phyloP scores from a whole-genome alignment of 768 basidiomycete species.

The Butyriboletus loyo region DNA sequence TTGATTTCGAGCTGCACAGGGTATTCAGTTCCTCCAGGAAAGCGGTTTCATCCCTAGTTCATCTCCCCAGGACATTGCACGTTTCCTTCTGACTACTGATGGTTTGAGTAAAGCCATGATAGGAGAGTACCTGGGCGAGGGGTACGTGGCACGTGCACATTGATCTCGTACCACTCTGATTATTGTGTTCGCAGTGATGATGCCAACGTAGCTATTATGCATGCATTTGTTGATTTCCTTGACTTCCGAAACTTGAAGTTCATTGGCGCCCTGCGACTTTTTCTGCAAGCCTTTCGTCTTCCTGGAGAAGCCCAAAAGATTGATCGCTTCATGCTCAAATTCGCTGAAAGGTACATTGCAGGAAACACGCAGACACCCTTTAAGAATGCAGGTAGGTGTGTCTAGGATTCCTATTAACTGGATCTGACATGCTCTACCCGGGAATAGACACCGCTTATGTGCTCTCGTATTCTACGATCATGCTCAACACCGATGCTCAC shows the following conservation, averaged over 20 bases:
- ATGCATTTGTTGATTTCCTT: conserved; percentile 91
- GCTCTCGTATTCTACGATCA: conserved; percentile 89
- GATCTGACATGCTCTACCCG: conserved; percentile 6
- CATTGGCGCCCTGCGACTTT: conserved; percentile 84
- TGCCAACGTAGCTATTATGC: conserved; percentile 90
- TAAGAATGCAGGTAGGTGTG: conserved; percentile 82
- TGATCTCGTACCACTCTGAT: conserved; percentile 2
- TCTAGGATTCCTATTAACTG: neutral
- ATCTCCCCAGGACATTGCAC: conserved; percentile 74
- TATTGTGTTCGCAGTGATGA: conserved; percentile 59
- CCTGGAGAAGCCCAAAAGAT: conserved; percentile 99
- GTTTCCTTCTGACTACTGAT: conserved; percentile 83
- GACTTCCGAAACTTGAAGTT: conserved; percentile 82
- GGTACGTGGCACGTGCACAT: conserved; percentile 47
- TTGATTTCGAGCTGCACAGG: conserved; percentile 44
- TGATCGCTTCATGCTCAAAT: conserved; percentile 98
- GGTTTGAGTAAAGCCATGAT: conserved; percentile 95
- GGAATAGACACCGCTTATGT: conserved; percentile 85
- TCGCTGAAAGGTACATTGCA: conserved; percentile 93
- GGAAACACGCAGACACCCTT: conserved; percentile 83
- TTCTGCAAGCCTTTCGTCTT: conserved; percentile 93
- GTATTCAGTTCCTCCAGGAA: conserved; percentile 84
- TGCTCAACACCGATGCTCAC: conserved; percentile 97
- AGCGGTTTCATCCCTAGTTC: conserved; percentile 79
- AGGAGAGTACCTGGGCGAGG: conserved; percentile 97